Base-by-base conservation (phyloP, 1,139 yeast genomes). In the Petasospora rhodanensis region DNA sequence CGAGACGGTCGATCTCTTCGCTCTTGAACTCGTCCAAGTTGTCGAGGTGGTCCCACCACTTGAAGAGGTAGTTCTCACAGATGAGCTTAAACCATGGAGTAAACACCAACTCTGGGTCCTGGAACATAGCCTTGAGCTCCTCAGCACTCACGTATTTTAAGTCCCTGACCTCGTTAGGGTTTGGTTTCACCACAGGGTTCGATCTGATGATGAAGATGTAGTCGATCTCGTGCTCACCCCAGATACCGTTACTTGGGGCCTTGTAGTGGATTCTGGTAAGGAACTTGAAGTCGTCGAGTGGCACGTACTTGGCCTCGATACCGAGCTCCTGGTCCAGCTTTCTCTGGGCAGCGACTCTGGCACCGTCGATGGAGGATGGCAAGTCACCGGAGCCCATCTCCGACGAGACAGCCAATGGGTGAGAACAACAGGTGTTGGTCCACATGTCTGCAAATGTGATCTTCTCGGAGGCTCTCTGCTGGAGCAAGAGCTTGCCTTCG, bases 171-270 rank as follows among this genome's bases (percentile, higher is more conserved):
- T 91, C 99, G 56, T 87, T 89, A 29, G 70, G 70, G 52, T 78
- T 81, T 24, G 80, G 74, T 11, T 59, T 48, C 15, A 59, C 55
- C 26, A 60, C 60, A 28, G 87, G 78, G 43, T 72, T 67, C 19
- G 87, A 64, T 54, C 70, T 74, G 51, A 83, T 78, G 43, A 91
- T 79, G 53, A 93, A 70, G 48, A 91, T 93, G 61, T 91, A 91
- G 61, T 91, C 99, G 46, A 91, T 83, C 61, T 91, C 98, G 56
- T 91, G 98, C 58, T 91, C 98, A 31, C 97, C 98, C 98, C 98
- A 91, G 39, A 76, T 73, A 18, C 85, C 87, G 46, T 70, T 70
- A 40, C 73, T 73, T 22, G 96, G 91, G 7, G 96, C 86, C 66
- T 79, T 82, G 63, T 91, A 91, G 62, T 91, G 98, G 49, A 91